Base-by-base conservation (phyloP, 1,139 yeast species). In the Blastobotrys persicus region DNA sequence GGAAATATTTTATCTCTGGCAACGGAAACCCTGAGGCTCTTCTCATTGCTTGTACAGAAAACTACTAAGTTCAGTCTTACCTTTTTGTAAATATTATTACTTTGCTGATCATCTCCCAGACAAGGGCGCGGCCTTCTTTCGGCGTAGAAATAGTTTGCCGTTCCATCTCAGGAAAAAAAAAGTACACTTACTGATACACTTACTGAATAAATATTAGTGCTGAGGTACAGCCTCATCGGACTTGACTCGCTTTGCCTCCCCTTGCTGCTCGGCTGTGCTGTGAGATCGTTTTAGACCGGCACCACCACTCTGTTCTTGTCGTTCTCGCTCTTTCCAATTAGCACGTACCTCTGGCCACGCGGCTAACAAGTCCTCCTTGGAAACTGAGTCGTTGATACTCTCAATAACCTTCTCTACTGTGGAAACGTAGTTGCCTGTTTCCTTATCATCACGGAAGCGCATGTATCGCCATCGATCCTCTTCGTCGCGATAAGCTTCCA, bases 381-480 rank as follows among this genome's bases (percentile, higher is more conserved):
- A 75, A 2, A 92, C 96, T 1, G 94, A 86, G 67, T 92, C 98
- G 56, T 81, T 79, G 45, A 94, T 92, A 64, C 95, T 85, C 55
- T 83, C 80, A 46, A 91, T 69, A 40, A 92, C 91, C 62, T 85
- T 91, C 51, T 81, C 82, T 12, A 89, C 96, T 17, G 87, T 88
- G 16, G 83, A 73, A 3, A 81, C 67, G 66, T 88, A 96, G 65
- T 94, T 94, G 9, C 95, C 98, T 61, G 86, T 85, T 19, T 79
- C 69, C 64, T 94, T 94, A 65, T 94, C 99, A 67, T 92, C 96
- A 64, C 99, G 76, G 67, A 92, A 92, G 51, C 99, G 75, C 51
- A 92, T 68, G 74, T 87, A 77, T 53, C 82, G 81, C 98, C 98
- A 94, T 48, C 74, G 77, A 1, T 83, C 83, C 47, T 77, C 73